phyloP scores from a whole-genome alignment of 1,139 yeast genomes.

The Arxiozyma telluris region DNA sequence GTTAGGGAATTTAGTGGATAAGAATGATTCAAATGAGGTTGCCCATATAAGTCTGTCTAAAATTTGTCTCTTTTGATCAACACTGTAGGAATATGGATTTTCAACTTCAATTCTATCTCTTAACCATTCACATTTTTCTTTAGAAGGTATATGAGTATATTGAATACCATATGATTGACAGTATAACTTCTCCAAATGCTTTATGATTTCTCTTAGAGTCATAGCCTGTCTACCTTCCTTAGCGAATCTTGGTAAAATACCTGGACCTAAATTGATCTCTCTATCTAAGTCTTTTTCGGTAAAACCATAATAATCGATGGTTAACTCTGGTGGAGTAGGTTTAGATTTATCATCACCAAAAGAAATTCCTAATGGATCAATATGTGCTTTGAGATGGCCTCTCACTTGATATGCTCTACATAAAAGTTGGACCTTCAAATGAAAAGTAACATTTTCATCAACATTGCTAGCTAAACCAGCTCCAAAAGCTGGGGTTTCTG shows the following conservation, averaged over 20 bases:
- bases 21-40: slow-evolving; percentile 83
- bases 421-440: slow-evolving; percentile 87
- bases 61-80: slow-evolving; percentile 92
- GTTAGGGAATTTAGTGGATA: slow-evolving; percentile 92
- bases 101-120: slow-evolving; percentile 96
- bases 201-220: slow-evolving; percentile 70
- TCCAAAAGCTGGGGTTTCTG: slow-evolving; percentile 48
- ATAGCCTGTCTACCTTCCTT: slow-evolving; percentile 53
- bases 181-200: slow-evolving; percentile 72
- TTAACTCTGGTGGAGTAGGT: slow-evolving; percentile 69
- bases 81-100: slow-evolving; percentile 68
- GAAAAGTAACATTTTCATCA: slow-evolving; percentile 67
- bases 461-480: slow-evolving; percentile 31
- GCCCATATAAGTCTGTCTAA: slow-evolving; percentile 97
- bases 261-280: slow-evolving; percentile 90
- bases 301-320: slow-evolving; percentile 86
- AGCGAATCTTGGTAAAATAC: slow-evolving; percentile 89
- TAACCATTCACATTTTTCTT: slow-evolving; percentile 95
- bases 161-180: slow-evolving; percentile 88
- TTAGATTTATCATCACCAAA: slow-evolving; percentile 57
- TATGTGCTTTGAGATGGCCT: slow-evolving; percentile 92
- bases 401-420: slow-evolving; percentile 98
- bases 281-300: slow-evolving; percentile 75
- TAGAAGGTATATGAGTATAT: slow-evolving; percentile 93
- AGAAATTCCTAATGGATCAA: slow-evolving; percentile 88